Base-by-base conservation (phyloP, 805 yeast genomes). In the Lipomyces sp. region DNA sequence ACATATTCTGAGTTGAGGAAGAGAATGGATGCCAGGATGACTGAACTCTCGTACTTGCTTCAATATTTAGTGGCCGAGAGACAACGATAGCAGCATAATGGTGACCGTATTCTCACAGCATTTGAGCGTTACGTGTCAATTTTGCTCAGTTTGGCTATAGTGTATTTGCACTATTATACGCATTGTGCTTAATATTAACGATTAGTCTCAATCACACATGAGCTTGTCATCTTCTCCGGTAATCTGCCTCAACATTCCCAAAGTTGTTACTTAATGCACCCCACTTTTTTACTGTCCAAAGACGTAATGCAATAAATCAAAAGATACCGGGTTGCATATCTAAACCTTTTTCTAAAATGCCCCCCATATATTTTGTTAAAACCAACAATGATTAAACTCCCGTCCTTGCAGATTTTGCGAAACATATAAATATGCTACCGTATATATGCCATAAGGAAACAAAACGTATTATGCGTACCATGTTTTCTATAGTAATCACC, bases 21-120 rank as follows among this genome's bases (percentile, higher is more conserved):
- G 55, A 59, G 59, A 50, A 60, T 66, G 64, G 60, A 54, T 4
- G 57, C 54, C n/a, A 53, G 70, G 15, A 58, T 60, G 10, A 30
- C 45, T 15, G 70, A 66, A 53, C 35, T 66, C 7, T 29, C 60
- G 1, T 18, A 64, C 45, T 54, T 66, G 3, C 33, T 66, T 29
- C 37, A n/a, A 29, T 63, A 59, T 29, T 15, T 62, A 6, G 63
- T 65, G 7, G 48, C 48, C 10, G 48, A 42, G n/a, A 42, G 48
- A 24, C 24, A 37, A 37, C 13, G 48, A 42, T 3, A 15, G 24
- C 24, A n/a, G 24, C 6, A 5, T 11, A 24, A 15, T 15, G 1
- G 24, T 42, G 48, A 42, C 24, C 5, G 24, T 1, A 42, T n/a
- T 42, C 48, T 15, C 48, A 42, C 48, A 13, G 7, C 48, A 42